Evolutionary conservation across 208 protist species (phyloP).

Genomic region (Endotrypanum monterogeii): DNA sequence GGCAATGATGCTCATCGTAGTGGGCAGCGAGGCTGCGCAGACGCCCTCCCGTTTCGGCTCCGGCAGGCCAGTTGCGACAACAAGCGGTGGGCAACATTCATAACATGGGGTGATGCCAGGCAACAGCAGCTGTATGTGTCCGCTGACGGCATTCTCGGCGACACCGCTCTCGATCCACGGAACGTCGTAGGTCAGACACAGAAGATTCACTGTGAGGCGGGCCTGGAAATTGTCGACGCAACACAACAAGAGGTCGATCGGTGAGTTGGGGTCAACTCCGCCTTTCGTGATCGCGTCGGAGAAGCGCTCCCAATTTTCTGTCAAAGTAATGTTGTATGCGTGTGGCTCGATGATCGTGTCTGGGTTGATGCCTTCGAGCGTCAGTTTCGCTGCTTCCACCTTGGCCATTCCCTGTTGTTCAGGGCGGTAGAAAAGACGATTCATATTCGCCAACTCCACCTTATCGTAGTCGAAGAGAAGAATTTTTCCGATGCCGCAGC

Average conservation of each 20-base stretch:
- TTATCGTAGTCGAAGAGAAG: constrained; percentile 98
- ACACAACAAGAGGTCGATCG: constrained; percentile 92
- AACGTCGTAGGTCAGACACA: constrained; percentile 88
- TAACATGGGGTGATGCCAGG: constrained; percentile 93
- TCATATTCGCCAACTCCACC: constrained; percentile 98
- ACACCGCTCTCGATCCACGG: constrained; percentile 97
- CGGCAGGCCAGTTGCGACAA: constrained; percentile 93
- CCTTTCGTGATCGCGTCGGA: constrained; percentile 60
- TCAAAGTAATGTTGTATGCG: constrained; percentile 93
- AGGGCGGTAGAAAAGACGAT: constrained; percentile 96
- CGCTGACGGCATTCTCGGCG: constrained; percentile 96
- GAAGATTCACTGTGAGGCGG: constrained; percentile 95
- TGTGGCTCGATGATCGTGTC: constrained; percentile 94
- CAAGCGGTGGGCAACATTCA: constrained; percentile 93
- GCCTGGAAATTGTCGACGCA: constrained; percentile 98
- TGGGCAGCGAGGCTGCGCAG: constrained; percentile 97
- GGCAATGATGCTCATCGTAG: constrained; percentile 97
- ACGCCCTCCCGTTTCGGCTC: constrained; percentile 95
- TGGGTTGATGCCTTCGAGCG: constrained; percentile 95
- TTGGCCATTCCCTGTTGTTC: constrained; percentile 96
- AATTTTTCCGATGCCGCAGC: constrained; percentile 97
- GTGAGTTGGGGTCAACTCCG: constrained; percentile 38
- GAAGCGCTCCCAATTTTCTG: constrained; percentile 93
- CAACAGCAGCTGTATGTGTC: constrained; percentile 97
- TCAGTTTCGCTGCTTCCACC: constrained; percentile 86